Percentiles rank a stretch among this genome's conserved stretches.
Evolutionary conservation across 257 asterid genomes (phyloP).

Genomic region (Osmanthus fragrans): DNA sequence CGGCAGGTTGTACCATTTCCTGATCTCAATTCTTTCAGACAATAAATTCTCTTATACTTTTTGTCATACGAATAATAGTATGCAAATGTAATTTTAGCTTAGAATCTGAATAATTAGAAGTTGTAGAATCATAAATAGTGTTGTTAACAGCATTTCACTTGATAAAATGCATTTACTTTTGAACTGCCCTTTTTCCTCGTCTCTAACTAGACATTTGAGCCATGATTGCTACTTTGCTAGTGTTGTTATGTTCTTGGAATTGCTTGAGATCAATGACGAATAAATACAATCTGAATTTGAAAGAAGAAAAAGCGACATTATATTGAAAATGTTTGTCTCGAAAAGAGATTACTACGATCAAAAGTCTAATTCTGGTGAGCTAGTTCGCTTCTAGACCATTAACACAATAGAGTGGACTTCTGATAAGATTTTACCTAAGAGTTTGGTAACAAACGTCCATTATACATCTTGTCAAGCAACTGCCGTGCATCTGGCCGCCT

Average conservation of each 20-base stretch:
- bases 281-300: background rate
- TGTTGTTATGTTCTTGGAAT: background rate
- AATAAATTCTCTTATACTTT: slow-evolving; percentile 18
- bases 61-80: slow-evolving; percentile 19
- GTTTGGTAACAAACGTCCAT: slow-evolving; percentile 80
- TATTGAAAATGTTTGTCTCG: no score
- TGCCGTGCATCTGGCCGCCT: slow-evolving; percentile 83
- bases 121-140: background rate
- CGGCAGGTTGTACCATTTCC: background rate
- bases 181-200: background rate
- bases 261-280: background rate
- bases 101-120: background rate
- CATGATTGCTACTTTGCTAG: background rate
- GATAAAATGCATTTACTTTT: background rate
- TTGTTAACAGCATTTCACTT: background rate
- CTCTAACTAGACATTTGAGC: background rate
- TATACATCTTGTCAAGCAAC: slow-evolving; percentile 92
- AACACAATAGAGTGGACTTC: background rate
- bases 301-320: background rate
- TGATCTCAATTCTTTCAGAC: slow-evolving; percentile 15
- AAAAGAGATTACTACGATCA: background rate
- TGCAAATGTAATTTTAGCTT: background rate
- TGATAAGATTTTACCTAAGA: slow-evolving; percentile 46
- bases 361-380: background rate
- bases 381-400: background rate